Conservation (phyloP, 768 basidiomycete species). For the Roridomyces roridus region DNA sequence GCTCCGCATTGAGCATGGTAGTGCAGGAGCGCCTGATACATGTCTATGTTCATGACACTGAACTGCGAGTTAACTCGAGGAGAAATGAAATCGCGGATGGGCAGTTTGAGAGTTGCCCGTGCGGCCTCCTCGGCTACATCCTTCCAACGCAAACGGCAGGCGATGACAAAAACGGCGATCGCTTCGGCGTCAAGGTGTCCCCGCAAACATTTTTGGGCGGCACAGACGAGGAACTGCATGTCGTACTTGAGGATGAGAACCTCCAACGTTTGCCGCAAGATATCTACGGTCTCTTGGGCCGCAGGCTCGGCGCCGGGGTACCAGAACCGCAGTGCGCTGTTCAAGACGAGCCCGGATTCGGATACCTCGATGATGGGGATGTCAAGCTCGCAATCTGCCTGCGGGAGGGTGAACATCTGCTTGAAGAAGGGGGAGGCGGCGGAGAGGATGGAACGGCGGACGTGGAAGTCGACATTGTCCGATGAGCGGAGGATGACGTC, state of each 20-base stretch:
- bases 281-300: not conserved
- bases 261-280: not conserved
- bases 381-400: not conserved
- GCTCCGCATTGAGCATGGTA: not conserved
- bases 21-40: not conserved
- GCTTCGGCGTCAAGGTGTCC: not conserved
- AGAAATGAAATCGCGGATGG: not conserved
- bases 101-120: not conserved
- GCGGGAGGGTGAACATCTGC: not conserved
- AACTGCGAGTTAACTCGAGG: not conserved
- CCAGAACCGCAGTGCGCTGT: not conserved
- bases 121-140: not conserved
- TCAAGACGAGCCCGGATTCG: not conserved
- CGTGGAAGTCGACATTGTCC: not conserved
- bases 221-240: not conserved
- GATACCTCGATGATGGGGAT: not conserved
- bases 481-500: not conserved
- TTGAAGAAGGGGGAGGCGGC: not conserved
- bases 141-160: not conserved
- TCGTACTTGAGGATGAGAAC: not conserved
- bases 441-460: not conserved
- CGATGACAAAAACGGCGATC: not conserved
- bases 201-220: not conserved
- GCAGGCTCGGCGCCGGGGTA: constrained; percentile 4
- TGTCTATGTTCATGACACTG: not conserved